Base-by-base conservation (phyloP, 371 early-diverging fungal species). In the Mortierella sp. region DNA sequence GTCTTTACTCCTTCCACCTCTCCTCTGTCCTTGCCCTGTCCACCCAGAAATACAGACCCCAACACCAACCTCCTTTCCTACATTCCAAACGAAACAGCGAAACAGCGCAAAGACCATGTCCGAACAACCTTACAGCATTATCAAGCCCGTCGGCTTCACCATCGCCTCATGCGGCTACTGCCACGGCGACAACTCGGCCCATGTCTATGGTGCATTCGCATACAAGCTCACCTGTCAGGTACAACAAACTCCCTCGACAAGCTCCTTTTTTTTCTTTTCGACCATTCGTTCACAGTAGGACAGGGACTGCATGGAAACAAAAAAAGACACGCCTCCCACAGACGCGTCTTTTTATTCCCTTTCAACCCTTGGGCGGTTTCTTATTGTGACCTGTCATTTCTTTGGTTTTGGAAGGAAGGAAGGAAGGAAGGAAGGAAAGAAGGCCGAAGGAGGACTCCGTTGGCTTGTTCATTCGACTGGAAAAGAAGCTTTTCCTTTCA, bases 151-250 rank as follows among this genome's bases (percentile, higher is more conserved):
- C 29, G 81, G 81, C 37, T 81, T 81, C 65, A 73, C 81, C 53
- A 70, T 81, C 40, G 81, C 81, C 31, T 81, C 81, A 13, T 81
- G 81, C 47, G 81, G 81, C 64, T 81, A 81, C 50, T 81, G 81
- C 47, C 74, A 73, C 24, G 48, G 71, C 9, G 77, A 77, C 48
- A 77, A 71, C 74, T 70, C 77, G 8, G 77, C 77, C 16, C 81
- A 73, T 43, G 81, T 81, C 52, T 81, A 77, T 53, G 81, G 81
- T 31, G 81, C 81, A 61, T 74, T 77, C 63, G 81, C 77, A 11
- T 73, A 70, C 77, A 69, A 64, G 39, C 68, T 81, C 55, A 77
- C 81, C 16, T 70, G 77, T 64, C 66, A 81, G 77, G 81, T 81
- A 61, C n/a, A n/a, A n/a, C n/a, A n/a, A n/a, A n/a, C n/a, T n/a